Conservation (phyloP, 2,329 filamentous ascomycete genomes). For the Hypomyces perniciosus region DNA sequence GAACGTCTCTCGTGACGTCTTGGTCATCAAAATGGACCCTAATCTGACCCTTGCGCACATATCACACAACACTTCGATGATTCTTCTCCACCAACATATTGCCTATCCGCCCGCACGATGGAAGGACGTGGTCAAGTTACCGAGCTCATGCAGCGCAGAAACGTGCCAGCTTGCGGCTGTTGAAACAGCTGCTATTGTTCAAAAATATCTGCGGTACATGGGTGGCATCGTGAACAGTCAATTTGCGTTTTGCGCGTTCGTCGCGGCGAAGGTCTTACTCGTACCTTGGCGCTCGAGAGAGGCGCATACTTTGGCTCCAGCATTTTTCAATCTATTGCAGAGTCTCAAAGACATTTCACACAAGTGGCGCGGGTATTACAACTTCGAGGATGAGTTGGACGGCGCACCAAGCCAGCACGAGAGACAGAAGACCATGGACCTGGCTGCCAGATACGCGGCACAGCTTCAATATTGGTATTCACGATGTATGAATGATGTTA, state of each 20-base stretch:
- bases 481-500: not conserved
- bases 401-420: not conserved
- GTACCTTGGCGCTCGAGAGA: not conserved
- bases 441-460: slow-evolving; percentile 5
- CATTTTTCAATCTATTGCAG: not conserved
- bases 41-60: slow-evolving; percentile 27
- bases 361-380: not conserved
- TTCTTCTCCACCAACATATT: slow-evolving; percentile 19
- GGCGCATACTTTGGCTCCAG: not conserved
- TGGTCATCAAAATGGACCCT: slow-evolving; percentile 35
- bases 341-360: slow-evolving; percentile 1
- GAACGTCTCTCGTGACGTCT: slow-evolving; percentile 29
- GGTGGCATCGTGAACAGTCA: slow-evolving; percentile 30
- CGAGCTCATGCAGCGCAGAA: slow-evolving; percentile 41
- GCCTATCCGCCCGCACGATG: slow-evolving; percentile 36
- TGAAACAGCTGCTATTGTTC: slow-evolving; percentile 40
- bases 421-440: not conserved
- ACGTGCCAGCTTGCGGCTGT: slow-evolving; percentile 41
- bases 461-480: slow-evolving; percentile 1
- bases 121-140: slow-evolving; percentile 39
- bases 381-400: not conserved
- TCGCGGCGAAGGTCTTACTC: slow-evolving; percentile 38
- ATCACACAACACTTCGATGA: slow-evolving; percentile 19
- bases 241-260: slow-evolving; percentile 41
- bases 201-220: slow-evolving; percentile 34